phyloP scores from a whole-genome alignment of 2,329 filamentous ascomycete genomes.

The Ophiostoma populinum region DNA sequence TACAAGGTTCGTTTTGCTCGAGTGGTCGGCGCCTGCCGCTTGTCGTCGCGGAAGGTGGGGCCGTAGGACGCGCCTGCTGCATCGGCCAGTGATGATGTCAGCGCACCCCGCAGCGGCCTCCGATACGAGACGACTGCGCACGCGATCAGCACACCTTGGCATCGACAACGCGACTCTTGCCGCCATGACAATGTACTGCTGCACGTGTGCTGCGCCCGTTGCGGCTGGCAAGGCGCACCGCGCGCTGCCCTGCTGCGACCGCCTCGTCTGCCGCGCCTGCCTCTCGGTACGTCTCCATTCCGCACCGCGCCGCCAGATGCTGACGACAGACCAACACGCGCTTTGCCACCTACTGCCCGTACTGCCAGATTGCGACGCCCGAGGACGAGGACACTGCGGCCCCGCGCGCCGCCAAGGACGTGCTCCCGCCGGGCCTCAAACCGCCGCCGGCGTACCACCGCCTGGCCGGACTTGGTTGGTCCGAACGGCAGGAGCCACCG shows the following conservation, averaged over 20 bases:
- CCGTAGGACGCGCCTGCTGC: too few relatives aligned
- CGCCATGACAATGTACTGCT: conserved; percentile 27
- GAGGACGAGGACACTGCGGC: neutral
- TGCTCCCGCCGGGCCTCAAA: conserved; percentile 43
- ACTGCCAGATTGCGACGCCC: conserved; percentile 51
- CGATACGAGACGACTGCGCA: too few relatives aligned
- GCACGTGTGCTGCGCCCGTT: conserved; percentile 52
- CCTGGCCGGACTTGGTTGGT: too few relatives aligned
- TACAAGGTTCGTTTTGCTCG: too few relatives aligned
- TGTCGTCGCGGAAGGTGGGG: too few relatives aligned
- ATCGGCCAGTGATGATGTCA: too few relatives aligned
- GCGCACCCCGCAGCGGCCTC: too few relatives aligned
- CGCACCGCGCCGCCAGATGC: too few relatives aligned
- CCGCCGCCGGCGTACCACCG: conserved; percentile 51
- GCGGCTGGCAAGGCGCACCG: conserved; percentile 24
- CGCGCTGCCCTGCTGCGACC: conserved; percentile 48
- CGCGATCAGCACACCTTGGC: too few relatives aligned
- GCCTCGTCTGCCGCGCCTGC: conserved; percentile 56
- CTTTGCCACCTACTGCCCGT: conserved; percentile 52
- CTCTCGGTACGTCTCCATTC: conserved; percentile 32
- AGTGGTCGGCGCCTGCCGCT: too few relatives aligned
- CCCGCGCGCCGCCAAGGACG: conserved; percentile 3
- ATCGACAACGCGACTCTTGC: too few relatives aligned
- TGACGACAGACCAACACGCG: conserved; percentile 47
- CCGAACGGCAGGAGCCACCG: too few relatives aligned